Evolutionary conservation across 2,329 filamentous ascomycete genomes (phyloP), one percentile per base, ranked within the genome.

Genomic region (Beauveria australis): DNA sequence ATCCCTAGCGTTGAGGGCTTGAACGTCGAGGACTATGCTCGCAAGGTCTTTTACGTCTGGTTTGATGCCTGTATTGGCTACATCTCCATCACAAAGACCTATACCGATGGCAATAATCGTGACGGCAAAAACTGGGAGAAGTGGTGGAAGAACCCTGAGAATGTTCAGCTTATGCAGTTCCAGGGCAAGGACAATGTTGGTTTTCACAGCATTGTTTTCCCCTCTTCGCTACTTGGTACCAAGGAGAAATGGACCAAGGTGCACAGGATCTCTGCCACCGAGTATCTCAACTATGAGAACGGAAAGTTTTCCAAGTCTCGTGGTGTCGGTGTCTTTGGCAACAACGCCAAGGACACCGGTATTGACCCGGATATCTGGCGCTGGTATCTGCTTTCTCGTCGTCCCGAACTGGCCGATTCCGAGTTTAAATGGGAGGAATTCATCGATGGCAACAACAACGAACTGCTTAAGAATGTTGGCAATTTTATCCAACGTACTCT

Each of bases 31-130:
- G 81, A 79, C 28, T 86, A 83, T 66, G 76, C 77, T 49, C 76
- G 78, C 65, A 85, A 85, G 78, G 93, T 96, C 63, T 86, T 97
- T 66, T 97, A 97, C 70, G 92, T 96, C 63, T 90, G 88, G 91
- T 91, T 97, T 71, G 91, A 96, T 72, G 91, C 91, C 59, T 94
- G 90, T 74, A 94, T 96, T 69, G 92, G 92, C 22, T 97, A 97
- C 72, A 87, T 92, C n/a, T 96, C 91, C 1, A 97, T 97, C 67
- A 96, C 92, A 1, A 91, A 90, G 65, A 92, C 86, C 67, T 96
- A 96, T 73, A 96, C 92, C 5, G 79, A 84, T 59, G 71, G 73
- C 16, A 72, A 74, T 58, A 70, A 80, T 63, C 64, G 72, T 16
- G 67, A 70, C 3, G 75, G 77, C 47, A 82, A 86, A 49, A 81